A percentile compares a stretch with the other conserved stretches of the same genome.
phyloP scores from a whole-genome alignment of 345 rosid species.

The Fremontodendron californicum region DNA sequence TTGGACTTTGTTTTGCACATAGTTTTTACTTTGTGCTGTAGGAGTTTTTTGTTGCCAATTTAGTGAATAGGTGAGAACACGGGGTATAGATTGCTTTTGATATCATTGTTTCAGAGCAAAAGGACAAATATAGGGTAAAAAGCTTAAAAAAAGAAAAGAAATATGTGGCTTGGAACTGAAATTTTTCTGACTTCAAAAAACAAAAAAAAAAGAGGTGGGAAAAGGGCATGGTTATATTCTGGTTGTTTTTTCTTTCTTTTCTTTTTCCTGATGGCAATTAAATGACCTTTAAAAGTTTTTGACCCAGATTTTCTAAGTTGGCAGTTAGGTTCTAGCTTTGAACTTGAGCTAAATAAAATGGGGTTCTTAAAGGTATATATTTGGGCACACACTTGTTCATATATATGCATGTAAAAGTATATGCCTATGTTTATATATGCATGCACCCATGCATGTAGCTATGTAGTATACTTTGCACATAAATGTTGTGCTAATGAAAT shows the following conservation, averaged over 20 bases:
- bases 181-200: background rate
- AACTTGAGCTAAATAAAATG: background rate
- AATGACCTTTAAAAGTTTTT: background rate
- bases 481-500: background rate
- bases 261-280: background rate
- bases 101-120: background rate
- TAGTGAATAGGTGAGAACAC: background rate
- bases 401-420: background rate
- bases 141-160: background rate
- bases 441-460: background rate
- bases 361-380: background rate
- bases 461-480: background rate
- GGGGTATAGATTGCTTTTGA: background rate
- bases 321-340: background rate
- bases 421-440: background rate
- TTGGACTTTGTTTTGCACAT: background rate
- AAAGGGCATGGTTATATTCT: background rate
- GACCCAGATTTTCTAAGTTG: background rate
- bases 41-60: background rate
- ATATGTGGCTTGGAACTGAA: background rate
- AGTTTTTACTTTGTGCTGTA: background rate
- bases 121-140: background rate
- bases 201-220: background rate
- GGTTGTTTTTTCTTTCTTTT: background rate
- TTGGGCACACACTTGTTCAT: background rate